Base-by-base conservation (phyloP, 805 yeast species). In the Lipomyces kockii region DNA sequence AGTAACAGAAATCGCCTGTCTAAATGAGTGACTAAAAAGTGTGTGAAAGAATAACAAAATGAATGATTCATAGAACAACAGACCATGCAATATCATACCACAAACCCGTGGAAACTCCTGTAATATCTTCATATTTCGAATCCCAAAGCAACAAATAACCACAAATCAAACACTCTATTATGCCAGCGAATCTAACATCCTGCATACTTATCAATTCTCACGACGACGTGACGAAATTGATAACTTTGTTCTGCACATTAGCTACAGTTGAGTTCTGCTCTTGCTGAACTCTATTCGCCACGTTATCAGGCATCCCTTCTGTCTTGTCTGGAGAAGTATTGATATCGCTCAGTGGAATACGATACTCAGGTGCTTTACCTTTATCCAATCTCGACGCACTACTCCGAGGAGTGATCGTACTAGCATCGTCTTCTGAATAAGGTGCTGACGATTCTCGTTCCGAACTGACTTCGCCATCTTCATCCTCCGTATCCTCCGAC, bases 201-300 rank as follows among this genome's bases (percentile, higher is more conserved):
- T 4, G 32, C 32, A 37, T 3, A 37, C 43, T 12, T 14, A 14
- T 37, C 49, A 43, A 8, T 17, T 17, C 22, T 52, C 55, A 20
- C 27, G 55, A 52, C 17, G 55, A 52, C 22, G 11, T 14, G 11
- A 59, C 60, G 43, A 60, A 64, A 14, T 37, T 53, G 39, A 64
- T 22, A 35, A 55, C 67, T 29, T 60, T 60, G 32, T 49, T 55
- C 17, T 52, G 60, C 29, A 64, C 67, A 35, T 57, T 54, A 25
- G 54, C 58, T n/a, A 64, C 56, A 2, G 49, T 55, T 11, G 43
- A 22, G n/a, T 55, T 54, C 27, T 56, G 39, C 20, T 6, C 63
- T n/a, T 52, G 22, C 22, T 55, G 29, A 12, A 22, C 34, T n/a
- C 11, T 17, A 25, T 25, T 6, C 14, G 5, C 27, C 14, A 6